phyloP scores from a whole-genome alignment of 176 grass and related monocot species.

The Lolium multiflorum region DNA sequence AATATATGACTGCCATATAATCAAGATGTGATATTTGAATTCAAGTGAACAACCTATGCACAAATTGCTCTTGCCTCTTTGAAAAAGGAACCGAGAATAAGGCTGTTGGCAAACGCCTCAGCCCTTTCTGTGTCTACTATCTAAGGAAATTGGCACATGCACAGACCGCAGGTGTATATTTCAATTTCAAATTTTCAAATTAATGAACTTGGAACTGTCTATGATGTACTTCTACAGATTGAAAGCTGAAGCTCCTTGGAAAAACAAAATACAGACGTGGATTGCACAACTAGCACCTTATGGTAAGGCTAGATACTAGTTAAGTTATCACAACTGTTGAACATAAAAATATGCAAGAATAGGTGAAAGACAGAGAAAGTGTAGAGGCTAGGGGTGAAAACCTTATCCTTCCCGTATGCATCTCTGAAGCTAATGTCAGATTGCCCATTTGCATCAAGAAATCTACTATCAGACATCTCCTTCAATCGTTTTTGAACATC shows the following conservation, averaged over 20 bases:
- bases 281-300: neutral
- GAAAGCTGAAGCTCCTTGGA: neutral
- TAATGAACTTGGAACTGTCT: slow-evolving; percentile 1
- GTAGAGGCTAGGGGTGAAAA: slow-evolving; percentile 38
- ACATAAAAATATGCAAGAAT: slow-evolving; percentile 24
- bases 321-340: slow-evolving; percentile 4
- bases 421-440: slow-evolving; percentile 66
- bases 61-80: neutral
- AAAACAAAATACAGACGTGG: neutral
- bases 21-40: neutral
- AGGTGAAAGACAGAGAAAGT: slow-evolving; percentile 9
- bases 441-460: slow-evolving; percentile 59
- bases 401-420: slow-evolving; percentile 69
- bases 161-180: neutral
- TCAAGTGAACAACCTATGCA: slow-evolving; percentile 21
- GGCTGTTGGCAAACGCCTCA: neutral
- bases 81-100: neutral
- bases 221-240: neutral
- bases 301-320: neutral
- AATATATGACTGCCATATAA: slow-evolving; percentile 17
- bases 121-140: neutral
- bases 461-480: slow-evolving; percentile 82
- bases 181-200: neutral
- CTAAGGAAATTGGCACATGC: neutral
- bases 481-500: slow-evolving; percentile 94